Percentiles rank a stretch among this genome's conserved stretches.
Evolutionary conservation across 1,284 basidiomycete species (phyloP).

Genomic region (Boletus semigastroideus): DNA sequence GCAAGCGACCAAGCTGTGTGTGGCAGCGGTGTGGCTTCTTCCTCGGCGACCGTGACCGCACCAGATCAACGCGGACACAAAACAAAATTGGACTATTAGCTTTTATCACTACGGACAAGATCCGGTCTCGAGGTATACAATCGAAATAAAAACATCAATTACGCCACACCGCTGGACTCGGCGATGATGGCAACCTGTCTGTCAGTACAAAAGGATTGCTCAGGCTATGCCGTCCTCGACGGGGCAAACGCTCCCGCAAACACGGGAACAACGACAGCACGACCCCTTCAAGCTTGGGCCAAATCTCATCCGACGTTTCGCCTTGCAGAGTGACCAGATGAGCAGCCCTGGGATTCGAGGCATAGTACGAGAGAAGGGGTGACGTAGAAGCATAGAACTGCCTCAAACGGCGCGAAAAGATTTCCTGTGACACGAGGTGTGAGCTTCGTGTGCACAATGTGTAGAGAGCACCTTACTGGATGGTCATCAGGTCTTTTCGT

Average conservation of each 20-base stretch:
- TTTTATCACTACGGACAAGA: not conserved
- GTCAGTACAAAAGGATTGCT: slow-evolving; percentile 40
- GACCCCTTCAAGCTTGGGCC: slow-evolving; percentile 73
- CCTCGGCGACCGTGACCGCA: too few relatives aligned
- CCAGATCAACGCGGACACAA: too few relatives aligned
- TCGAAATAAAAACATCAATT: slow-evolving; percentile 19
- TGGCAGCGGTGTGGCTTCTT: not conserved
- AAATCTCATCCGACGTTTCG: slow-evolving; percentile 89
- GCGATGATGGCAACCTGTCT: slow-evolving; percentile 4
- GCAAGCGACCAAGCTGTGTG: slow-evolving; percentile 8
- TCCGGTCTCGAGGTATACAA: slow-evolving; percentile 6
- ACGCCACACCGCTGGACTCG: slow-evolving; percentile 15
- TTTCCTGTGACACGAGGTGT: slow-evolving; percentile 52
- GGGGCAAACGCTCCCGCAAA: slow-evolving; percentile 52
- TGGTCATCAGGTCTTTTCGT: slow-evolving; percentile 92
- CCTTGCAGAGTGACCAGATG: slow-evolving; percentile 78
- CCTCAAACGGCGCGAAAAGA: slow-evolving; percentile 77
- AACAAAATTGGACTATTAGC: too few relatives aligned
- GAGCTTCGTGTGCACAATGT: not conserved
- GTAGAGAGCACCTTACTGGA: slow-evolving; percentile 55
- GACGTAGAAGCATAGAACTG: slow-evolving; percentile 89
- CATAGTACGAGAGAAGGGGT: slow-evolving; percentile 82
- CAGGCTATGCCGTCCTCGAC: slow-evolving; percentile 47
- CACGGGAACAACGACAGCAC: slow-evolving; percentile 58
- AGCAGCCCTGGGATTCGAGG: slow-evolving; percentile 36